phyloP scores from a whole-genome alignment of 345 rosid genomes.

The Cochlearia excelsa region DNA sequence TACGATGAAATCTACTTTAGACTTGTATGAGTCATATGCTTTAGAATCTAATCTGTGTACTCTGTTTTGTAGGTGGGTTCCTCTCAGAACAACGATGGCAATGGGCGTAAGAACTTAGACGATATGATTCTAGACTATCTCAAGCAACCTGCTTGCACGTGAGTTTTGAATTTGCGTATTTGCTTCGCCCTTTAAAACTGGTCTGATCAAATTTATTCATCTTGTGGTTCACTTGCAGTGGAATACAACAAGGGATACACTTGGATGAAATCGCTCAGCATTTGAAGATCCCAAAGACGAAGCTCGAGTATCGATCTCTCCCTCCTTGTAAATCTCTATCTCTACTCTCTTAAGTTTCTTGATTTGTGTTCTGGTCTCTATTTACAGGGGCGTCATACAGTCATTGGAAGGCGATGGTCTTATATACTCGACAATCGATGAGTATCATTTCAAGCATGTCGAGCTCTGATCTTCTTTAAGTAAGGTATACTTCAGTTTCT shows the following conservation, averaged over 20 bases:
- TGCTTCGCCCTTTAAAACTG: conserved; percentile 14
- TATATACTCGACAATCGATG: conserved; percentile 92
- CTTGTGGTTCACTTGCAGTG: conserved; percentile 51
- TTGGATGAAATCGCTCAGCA: conserved; percentile 67
- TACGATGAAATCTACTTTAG: conserved; percentile 40
- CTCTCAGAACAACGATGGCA: conserved; percentile 42
- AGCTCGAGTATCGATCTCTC: conserved; percentile 58
- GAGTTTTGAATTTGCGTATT: conserved; percentile 37
- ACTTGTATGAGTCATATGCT: background rate
- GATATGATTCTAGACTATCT: conserved; percentile 73
- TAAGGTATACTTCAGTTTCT: too few species aligned
- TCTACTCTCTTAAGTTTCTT: background rate
- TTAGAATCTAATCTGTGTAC: background rate
- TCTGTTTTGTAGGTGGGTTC: conserved; percentile 46
- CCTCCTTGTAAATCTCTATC: background rate
- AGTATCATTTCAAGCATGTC: conserved; percentile 83
- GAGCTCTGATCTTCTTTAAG: conserved; percentile 38
- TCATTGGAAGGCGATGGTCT: conserved; percentile 86
- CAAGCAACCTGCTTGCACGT: conserved; percentile 70
- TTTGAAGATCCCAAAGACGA: conserved; percentile 69
- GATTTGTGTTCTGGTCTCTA: background rate
- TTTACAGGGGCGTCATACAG: conserved; percentile 60
- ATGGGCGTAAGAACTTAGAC: conserved; percentile 68
- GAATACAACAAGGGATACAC: conserved; percentile 73
- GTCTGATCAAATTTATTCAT: background rate